These are phyloP conservation scores for Eucalyptus guilfoylei DNA, from an alignment of 345 rosid species.

Conservation along the genomic window DNA sequence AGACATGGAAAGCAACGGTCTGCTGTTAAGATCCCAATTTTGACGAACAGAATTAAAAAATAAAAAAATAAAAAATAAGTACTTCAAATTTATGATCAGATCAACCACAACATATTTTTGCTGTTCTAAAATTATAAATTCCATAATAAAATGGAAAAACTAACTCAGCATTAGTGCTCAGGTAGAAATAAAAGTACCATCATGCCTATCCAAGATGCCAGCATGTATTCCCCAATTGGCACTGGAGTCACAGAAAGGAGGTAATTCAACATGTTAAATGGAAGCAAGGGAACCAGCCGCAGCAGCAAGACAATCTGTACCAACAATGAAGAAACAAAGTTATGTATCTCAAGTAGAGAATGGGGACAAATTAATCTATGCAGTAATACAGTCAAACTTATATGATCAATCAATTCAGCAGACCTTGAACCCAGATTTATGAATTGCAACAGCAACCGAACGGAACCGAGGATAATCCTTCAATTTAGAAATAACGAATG, in stretches of 20 bases:
- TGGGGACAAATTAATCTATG: neutral
- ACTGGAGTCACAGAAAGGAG: slow-evolving; percentile 92
- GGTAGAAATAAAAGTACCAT: slow-evolving; percentile 42
- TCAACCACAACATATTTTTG: neutral
- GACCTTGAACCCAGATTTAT: slow-evolving; percentile 95
- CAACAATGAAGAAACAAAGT: neutral
- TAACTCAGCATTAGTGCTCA: neutral
- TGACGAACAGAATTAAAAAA: neutral
- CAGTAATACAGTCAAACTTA: neutral
- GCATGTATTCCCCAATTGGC: slow-evolving; percentile 64
- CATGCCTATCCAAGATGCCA: slow-evolving; percentile 99
- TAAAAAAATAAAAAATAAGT: neutral
- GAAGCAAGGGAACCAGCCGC: slow-evolving; percentile 93
- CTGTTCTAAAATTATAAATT: neutral
- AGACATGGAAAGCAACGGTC: neutral
- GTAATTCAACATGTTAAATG: slow-evolving; percentile 93
- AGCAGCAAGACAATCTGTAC: slow-evolving; percentile 57
- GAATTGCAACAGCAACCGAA: slow-evolving; percentile 76
- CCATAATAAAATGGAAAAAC: neutral
- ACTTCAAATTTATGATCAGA: neutral
- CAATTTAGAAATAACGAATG: slow-evolving; percentile 70
- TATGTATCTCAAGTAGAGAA: neutral
- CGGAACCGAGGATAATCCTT: slow-evolving; percentile 95
- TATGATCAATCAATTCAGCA: neutral
- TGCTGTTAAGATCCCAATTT: neutral